Conservation (phyloP, 768 basidiomycete species). For the Dendrothele bispora region DNA sequence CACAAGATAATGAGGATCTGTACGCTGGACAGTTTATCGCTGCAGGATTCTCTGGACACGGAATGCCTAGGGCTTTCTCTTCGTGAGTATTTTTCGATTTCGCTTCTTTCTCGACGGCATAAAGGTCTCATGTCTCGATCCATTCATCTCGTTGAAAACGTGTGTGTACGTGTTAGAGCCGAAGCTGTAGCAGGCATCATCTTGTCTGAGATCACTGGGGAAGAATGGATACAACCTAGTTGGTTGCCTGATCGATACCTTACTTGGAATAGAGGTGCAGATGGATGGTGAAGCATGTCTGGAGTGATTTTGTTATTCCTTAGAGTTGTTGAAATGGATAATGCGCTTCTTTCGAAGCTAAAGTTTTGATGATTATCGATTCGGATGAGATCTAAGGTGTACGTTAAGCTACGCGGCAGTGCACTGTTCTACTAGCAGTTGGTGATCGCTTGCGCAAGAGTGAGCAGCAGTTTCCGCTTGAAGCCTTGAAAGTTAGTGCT, state of each 20-base stretch:
- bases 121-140: not conserved
- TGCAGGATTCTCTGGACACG: conserved; percentile 76
- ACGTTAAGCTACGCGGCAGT: too few relatives aligned
- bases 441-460: too few relatives aligned
- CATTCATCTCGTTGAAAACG: conserved; percentile 7
- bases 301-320: too few relatives aligned
- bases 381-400: too few relatives aligned
- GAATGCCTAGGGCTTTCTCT: conserved; percentile 75
- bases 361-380: too few relatives aligned
- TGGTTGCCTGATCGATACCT: conserved; percentile 65
- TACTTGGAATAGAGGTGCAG: conserved; percentile 37
- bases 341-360: too few relatives aligned
- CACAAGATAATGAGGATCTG: conserved; percentile 24
- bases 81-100: conserved; percentile 46
- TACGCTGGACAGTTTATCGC: conserved; percentile 63
- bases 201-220: conserved; percentile 40
- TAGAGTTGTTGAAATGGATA: too few relatives aligned
- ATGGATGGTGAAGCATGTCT: too few relatives aligned
- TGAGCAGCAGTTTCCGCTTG: too few relatives aligned
- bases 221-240: conserved; percentile 51
- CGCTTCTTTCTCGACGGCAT: not conserved
- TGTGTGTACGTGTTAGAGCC: conserved; percentile 57
- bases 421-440: too few relatives aligned
- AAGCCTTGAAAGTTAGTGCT: too few relatives aligned
- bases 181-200: conserved; percentile 65